Conservation (phyloP, 805 yeast species). For the Spathaspora sp. region DNA sequence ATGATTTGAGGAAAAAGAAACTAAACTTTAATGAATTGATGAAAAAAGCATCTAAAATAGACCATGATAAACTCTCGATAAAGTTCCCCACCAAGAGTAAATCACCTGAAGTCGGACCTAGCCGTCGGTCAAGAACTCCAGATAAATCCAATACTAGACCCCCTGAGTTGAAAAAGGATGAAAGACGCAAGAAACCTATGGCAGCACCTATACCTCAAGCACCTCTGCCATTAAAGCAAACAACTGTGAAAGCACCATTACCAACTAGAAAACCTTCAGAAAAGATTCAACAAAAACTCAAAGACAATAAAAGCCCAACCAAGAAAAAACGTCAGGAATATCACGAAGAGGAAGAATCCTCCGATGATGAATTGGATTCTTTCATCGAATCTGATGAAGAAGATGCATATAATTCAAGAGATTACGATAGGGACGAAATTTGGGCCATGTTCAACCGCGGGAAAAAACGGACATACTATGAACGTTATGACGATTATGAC, state of each 20-base stretch:
- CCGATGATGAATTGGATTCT: conserved; percentile 44
- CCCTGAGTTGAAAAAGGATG: neutral
- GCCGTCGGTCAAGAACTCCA: neutral
- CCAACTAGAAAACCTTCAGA: conserved; percentile 59
- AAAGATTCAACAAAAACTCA: conserved; percentile 45
- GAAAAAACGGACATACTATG: conserved; percentile 43
- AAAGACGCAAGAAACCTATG: neutral
- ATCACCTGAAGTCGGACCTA: conserved; percentile 22
- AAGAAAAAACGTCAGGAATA: conserved; percentile 6
- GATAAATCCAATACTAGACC: neutral
- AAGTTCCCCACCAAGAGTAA: conserved; percentile 37
- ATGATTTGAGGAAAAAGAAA: conserved; percentile 31
- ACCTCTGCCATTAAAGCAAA: neutral
- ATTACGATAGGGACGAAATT: conserved; percentile 78
- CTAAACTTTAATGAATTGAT: conserved; percentile 64
- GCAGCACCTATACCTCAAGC: neutral
- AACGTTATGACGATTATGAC: conserved; percentile 42
- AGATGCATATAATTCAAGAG: conserved; percentile 19
- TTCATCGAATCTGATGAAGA: conserved; percentile 58
- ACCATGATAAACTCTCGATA: conserved; percentile 40
- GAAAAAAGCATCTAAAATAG: conserved; percentile 63
- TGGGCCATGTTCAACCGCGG: conserved; percentile 83
- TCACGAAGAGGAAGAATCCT: conserved; percentile 20
- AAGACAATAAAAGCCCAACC: conserved; percentile 17
- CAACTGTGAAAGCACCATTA: conserved; percentile 19